Evolutionary conservation across 2,329 filamentous ascomycete species (phyloP).

Genomic region (Cordyceps cateniannulata): DNA sequence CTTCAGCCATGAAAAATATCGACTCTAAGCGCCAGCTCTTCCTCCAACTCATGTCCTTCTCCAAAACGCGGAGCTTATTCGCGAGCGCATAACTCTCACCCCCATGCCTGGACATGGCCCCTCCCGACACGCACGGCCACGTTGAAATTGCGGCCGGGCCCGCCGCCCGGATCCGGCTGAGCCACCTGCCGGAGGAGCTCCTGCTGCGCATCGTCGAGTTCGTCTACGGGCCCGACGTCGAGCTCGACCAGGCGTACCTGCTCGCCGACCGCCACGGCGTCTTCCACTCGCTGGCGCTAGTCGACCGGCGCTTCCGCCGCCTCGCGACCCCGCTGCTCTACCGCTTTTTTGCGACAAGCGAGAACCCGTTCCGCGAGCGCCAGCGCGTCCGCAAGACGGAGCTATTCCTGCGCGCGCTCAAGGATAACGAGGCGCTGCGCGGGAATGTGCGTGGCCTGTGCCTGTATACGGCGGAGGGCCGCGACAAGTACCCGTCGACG

Average conservation of each 20-base stretch:
- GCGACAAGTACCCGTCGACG: not conserved
- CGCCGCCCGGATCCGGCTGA: not conserved
- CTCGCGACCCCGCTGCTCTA: conserved; percentile 1
- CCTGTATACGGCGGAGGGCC: not conserved
- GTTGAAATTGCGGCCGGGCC: not conserved
- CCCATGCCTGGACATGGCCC: not conserved
- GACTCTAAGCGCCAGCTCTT: not conserved
- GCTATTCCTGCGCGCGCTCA: not conserved
- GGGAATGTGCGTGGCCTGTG: not conserved
- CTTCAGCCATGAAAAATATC: not conserved
- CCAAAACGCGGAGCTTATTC: not conserved
- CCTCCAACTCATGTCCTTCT: not conserved
- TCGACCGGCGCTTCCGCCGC: not conserved
- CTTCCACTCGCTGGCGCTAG: not conserved
- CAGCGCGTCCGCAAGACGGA: not conserved
- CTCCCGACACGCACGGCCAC: not conserved
- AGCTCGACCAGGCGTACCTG: not conserved
- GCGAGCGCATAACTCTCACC: not conserved
- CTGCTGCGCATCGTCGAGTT: conserved; percentile 2
- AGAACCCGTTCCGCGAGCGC: not conserved
- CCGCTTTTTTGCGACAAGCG: not conserved
- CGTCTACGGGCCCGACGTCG: not conserved
- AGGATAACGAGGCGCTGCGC: not conserved
- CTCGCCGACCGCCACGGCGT: not conserved
- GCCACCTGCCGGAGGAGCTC: conserved; percentile 2